These are phyloP conservation scores for Sanghuangporus sanghuang DNA, from an alignment of 1,284 basidiomycete species.

Conservation along the genomic window DNA sequence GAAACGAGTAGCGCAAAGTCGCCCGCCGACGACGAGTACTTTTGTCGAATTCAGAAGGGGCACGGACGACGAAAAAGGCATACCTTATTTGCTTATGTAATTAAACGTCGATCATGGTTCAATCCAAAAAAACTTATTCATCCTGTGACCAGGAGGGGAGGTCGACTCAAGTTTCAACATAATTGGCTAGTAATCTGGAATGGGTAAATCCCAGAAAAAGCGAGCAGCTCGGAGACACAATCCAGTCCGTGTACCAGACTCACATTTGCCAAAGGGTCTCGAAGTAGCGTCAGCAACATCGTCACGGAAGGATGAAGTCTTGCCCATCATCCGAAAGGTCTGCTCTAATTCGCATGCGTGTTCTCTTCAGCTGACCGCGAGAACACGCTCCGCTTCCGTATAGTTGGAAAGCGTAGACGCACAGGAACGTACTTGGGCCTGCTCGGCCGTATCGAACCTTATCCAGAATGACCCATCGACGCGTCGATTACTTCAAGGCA, in stretches of 20 bases:
- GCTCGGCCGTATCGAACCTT: conserved; percentile 85
- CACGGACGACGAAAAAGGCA: too few species aligned
- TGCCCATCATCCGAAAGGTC: conserved; percentile 87
- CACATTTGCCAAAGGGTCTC: conserved; percentile 78
- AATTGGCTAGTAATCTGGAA: conserved; percentile 28
- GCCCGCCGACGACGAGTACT: too few species aligned
- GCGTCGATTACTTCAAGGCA: conserved; percentile 80
- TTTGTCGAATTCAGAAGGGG: too few species aligned
- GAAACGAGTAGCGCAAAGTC: background rate
- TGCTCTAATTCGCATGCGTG: background rate
- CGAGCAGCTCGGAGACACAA: conserved; percentile 78
- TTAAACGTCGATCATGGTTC: background rate
- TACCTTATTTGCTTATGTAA: background rate
- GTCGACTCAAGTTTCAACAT: background rate
- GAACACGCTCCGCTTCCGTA: background rate
- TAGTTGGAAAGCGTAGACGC: conserved; percentile 74
- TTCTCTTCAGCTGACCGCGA: background rate
- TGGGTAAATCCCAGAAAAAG: conserved; percentile 91
- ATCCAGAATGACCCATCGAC: conserved; percentile 89
- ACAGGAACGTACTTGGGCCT: conserved; percentile 86
- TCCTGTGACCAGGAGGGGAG: background rate
- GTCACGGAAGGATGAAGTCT: conserved; percentile 69
- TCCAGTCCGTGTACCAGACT: conserved; percentile 86
- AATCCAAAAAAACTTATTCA: background rate
- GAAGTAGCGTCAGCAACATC: conserved; percentile 64